phyloP scores from a whole-genome alignment of 495 filamentous ascomycete genomes.

The Aspergillus mulundensis region DNA sequence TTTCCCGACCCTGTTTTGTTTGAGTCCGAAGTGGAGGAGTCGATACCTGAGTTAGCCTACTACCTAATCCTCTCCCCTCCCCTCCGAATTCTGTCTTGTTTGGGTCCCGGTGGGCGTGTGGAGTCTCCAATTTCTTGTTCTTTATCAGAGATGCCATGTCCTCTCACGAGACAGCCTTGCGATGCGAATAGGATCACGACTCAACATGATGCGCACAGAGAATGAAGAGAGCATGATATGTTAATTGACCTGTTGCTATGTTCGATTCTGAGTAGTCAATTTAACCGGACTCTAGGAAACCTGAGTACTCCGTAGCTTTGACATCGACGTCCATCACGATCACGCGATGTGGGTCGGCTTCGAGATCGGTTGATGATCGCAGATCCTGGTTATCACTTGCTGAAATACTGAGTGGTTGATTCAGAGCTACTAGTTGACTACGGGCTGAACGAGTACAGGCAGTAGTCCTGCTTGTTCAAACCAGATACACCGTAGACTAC shows the following conservation, averaged over 20 bases:
- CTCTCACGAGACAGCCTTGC: conserved; percentile 26
- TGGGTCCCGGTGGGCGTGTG: conserved; percentile 26
- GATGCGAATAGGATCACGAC: conserved; percentile 26
- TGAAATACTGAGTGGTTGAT: no score
- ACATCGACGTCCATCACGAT: no score
- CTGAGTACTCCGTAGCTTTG: no score
- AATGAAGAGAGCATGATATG: conserved; percentile 10
- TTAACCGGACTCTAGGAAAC: no score
- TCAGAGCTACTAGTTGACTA: no score
- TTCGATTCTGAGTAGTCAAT: not conserved
- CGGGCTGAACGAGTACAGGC: no score
- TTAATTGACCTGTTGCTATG: conserved; percentile 4
- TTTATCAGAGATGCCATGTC: conserved; percentile 20
- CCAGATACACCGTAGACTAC: no score
- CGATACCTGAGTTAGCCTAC: conserved; percentile 18
- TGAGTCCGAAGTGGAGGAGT: conserved; percentile 33
- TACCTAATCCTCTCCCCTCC: conserved; percentile 13
- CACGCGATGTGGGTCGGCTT: no score
- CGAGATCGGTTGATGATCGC: no score
- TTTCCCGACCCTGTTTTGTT: conserved; percentile 25
- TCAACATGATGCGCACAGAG: conserved; percentile 14
- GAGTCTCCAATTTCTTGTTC: conserved; percentile 25
- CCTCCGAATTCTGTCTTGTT: conserved; percentile 21
- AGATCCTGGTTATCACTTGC: no score
- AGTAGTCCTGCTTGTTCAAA: no score